phyloP scores from a whole-genome alignment of 2,329 filamentous ascomycete genomes.

The Colletotrichum chlorophyti region DNA sequence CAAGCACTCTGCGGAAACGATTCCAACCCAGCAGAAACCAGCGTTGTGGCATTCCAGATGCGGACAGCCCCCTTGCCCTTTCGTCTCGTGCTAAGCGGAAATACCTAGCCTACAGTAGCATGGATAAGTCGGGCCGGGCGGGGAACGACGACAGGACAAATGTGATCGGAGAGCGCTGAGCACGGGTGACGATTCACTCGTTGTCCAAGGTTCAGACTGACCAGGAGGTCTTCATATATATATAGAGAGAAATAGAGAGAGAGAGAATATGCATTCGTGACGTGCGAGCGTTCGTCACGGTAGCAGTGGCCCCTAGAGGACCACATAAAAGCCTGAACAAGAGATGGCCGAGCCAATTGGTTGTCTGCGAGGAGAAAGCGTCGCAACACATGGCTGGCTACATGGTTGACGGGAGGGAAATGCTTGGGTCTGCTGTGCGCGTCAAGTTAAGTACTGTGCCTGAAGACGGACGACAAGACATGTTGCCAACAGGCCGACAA shows the following conservation, averaged over 20 bases:
- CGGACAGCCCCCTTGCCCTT: neutral
- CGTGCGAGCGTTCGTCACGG: constrained; percentile 6
- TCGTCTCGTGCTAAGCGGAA: constrained; percentile 7
- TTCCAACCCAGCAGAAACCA: neutral
- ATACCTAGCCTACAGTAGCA: neutral
- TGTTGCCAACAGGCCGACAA: neutral
- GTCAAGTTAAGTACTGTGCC: neutral
- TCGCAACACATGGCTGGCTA: constrained; percentile 2
- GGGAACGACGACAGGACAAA: too few species aligned
- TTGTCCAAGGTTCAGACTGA: too few species aligned
- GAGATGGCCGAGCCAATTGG: constrained; percentile 1
- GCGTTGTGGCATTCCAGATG: neutral
- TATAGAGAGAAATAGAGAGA: too few species aligned
- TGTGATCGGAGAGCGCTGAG: constrained; percentile 1
- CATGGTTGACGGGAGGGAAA: neutral
- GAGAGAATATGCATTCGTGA: neutral
- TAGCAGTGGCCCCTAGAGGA: constrained; percentile 3
- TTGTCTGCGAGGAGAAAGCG: neutral
- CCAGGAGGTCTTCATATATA: too few species aligned
- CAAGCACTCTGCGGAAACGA: too few species aligned
- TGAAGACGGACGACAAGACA: too few species aligned
- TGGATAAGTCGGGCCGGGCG: neutral
- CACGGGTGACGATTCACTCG: constrained; percentile 13
- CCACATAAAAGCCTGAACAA: neutral
- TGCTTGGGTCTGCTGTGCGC: neutral